A percentile compares a stretch with the other conserved stretches of the same genome.
Conservation (phyloP, 2,329 filamentous ascomycete genomes). For the Verticillium isaacii region DNA sequence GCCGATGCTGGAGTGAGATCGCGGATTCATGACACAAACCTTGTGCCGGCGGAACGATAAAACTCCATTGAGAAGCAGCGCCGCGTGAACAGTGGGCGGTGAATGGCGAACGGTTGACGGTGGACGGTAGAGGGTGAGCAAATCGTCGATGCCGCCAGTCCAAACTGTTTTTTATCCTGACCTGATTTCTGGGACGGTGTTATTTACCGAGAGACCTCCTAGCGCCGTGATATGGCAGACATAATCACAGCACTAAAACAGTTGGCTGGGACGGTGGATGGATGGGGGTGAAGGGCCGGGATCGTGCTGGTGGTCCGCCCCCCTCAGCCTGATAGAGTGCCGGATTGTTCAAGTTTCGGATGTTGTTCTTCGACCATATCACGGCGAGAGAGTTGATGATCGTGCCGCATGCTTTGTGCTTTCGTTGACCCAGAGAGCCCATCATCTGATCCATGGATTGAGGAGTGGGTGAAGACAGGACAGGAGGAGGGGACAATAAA, state of each 20-base stretch:
- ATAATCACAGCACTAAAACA: conserved; percentile 5
- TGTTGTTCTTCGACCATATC: neutral
- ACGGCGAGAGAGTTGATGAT: neutral
- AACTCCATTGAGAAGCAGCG: neutral
- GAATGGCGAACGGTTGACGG: neutral
- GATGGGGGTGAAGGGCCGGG: neutral
- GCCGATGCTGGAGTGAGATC: neutral
- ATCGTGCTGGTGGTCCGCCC: neutral
- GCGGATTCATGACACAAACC: neutral
- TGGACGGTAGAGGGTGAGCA: too few relatives aligned
- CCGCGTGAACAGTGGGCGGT: neutral
- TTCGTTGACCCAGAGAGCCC: too few relatives aligned
- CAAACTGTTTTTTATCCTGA: neutral
- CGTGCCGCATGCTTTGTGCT: too few relatives aligned
- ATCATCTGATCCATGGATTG: too few relatives aligned
- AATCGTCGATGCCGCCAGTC: neutral
- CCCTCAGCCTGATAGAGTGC: neutral
- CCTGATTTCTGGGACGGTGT: neutral
- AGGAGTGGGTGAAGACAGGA: too few relatives aligned
- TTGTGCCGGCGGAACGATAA: neutral
- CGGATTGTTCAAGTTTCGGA: neutral
- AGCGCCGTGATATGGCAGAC: conserved; percentile 11
- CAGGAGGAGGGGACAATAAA: neutral
- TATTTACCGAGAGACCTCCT: conserved; percentile 4
- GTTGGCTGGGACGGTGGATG: conserved; percentile 2